Evolutionary conservation across 2,329 filamentous ascomycete genomes (phyloP).

Genomic region (Camptophora hylomeconis): DNA sequence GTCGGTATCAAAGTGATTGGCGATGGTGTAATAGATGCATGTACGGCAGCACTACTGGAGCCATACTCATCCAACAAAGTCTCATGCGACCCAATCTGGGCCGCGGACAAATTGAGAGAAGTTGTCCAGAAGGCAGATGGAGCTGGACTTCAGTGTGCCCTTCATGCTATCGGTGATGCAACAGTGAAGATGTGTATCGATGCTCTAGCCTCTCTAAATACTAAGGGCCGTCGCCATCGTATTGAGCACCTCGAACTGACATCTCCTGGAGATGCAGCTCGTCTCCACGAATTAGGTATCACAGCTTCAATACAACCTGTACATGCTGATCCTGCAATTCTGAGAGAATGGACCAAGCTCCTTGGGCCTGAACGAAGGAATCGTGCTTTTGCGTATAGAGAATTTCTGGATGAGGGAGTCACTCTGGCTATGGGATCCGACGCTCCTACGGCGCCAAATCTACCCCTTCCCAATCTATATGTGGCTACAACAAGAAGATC

Average conservation of each 20-base stretch:
- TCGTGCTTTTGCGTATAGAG: conserved; percentile 38
- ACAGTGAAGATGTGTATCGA: conserved; percentile 35
- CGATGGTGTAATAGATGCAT: conserved; percentile 39
- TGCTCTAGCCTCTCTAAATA: conserved; percentile 27
- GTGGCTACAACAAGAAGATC: conserved; percentile 36
- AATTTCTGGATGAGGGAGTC: conserved; percentile 35
- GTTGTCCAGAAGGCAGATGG: conserved; percentile 32
- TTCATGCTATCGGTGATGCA: conserved; percentile 40
- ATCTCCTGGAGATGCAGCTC: conserved; percentile 32
- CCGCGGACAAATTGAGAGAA: conserved; percentile 26
- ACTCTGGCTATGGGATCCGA: conserved; percentile 35
- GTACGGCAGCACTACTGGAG: conserved; percentile 35
- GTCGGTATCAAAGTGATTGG: conserved; percentile 38
- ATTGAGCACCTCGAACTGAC: conserved; percentile 41
- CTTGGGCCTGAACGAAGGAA: conserved; percentile 32
- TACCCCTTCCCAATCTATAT: conserved; percentile 35
- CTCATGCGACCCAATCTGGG: conserved; percentile 36
- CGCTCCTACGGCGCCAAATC: conserved; percentile 34
- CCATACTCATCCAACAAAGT: conserved; percentile 31
- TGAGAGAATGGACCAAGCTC: conserved; percentile 34
- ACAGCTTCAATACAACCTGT: conserved; percentile 28
- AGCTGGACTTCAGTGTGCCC: conserved; percentile 34
- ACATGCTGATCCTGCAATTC: conserved; percentile 30
- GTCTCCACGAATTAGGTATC: conserved; percentile 35
- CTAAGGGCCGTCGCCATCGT: conserved; percentile 31